Percentiles rank a stretch among this genome's conserved stretches.
Evolutionary conservation across 805 yeast species (phyloP).

Genomic region (Lipomyces spencermartinsiae): DNA sequence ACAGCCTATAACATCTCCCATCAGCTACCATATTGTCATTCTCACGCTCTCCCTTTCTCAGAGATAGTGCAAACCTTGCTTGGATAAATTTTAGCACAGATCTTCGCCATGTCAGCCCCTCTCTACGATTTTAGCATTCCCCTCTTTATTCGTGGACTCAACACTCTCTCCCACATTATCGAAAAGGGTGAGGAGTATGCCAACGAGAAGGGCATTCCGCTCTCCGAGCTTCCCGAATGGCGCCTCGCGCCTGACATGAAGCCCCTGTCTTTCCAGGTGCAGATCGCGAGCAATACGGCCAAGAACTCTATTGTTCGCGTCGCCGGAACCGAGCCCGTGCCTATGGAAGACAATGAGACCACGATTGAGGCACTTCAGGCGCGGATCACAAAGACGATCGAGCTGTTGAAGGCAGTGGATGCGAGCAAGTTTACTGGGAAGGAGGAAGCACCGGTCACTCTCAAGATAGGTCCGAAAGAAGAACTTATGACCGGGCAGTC

Average conservation of each 20-base stretch:
- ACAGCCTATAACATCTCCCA: slow-evolving; percentile 7
- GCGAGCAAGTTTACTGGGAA: slow-evolving; percentile 5
- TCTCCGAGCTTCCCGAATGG: slow-evolving; percentile 12
- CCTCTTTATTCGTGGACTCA: slow-evolving; percentile 6
- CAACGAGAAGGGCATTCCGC: slow-evolving; percentile 8
- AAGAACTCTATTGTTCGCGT: slow-evolving; percentile 7
- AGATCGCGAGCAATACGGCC: slow-evolving; percentile 10
- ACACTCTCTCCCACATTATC: slow-evolving; percentile 9
- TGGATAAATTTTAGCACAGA: slow-evolving; percentile 7
- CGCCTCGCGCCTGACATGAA: slow-evolving; percentile 12
- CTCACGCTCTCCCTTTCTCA: neutral
- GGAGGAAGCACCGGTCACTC: neutral
- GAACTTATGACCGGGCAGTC: slow-evolving; percentile 3
- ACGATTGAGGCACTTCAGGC: slow-evolving; percentile 17
- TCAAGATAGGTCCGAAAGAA: neutral
- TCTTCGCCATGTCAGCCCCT: slow-evolving; percentile 8
- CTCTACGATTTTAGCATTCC: slow-evolving; percentile 11
- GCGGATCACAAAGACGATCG: slow-evolving; percentile 13
- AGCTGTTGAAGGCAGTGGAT: slow-evolving; percentile 11
- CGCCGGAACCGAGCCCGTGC: slow-evolving; percentile 1
- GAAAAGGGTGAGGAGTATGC: slow-evolving; percentile 11
- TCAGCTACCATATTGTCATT: slow-evolving; percentile 5
- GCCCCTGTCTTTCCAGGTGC: slow-evolving; percentile 17
- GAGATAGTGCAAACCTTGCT: slow-evolving; percentile 4
- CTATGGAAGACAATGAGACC: slow-evolving; percentile 16